Evolutionary conservation across 257 asterid genomes (phyloP).

Genomic region (Ligustrum vulgare): DNA sequence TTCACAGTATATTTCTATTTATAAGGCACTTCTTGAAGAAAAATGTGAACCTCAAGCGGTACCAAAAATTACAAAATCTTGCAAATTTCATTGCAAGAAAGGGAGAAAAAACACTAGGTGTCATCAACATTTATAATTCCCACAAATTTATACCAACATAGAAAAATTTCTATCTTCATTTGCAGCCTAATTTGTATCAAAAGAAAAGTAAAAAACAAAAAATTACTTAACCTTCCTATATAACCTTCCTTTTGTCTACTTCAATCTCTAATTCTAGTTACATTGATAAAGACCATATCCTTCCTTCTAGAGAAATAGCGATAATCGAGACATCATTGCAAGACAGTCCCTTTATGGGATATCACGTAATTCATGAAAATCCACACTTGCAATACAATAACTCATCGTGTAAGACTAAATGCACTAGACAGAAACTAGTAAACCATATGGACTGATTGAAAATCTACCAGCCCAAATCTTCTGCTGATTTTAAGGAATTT

Average conservation of each 20-base stretch:
- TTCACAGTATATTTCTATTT: not conserved
- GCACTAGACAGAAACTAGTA: not conserved
- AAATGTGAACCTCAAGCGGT: constrained; percentile 18
- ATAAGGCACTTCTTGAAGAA: constrained; percentile 26
- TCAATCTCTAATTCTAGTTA: constrained; percentile 31
- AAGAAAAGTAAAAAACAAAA: not conserved
- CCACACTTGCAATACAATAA: constrained; percentile 56
- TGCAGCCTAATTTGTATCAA: not conserved
- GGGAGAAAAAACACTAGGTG: constrained; percentile 19
- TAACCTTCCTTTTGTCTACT: constrained; percentile 28
- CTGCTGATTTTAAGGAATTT: too few species aligned
- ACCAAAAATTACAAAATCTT: constrained; percentile 26
- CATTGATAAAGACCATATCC: constrained; percentile 85
- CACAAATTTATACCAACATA: constrained; percentile 20
- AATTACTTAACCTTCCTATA: constrained; percentile 21
- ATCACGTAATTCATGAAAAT: constrained; percentile 77
- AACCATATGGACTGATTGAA: too few species aligned
- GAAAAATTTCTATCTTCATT: constrained; percentile 14
- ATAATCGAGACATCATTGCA: constrained; percentile 88
- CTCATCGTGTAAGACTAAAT: not conserved
- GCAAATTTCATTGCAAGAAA: constrained; percentile 20
- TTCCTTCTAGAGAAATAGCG: constrained; percentile 86
- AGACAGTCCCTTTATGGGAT: constrained; percentile 85
- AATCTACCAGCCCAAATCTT: too few species aligned
- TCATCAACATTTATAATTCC: constrained; percentile 44